A percentile compares a stretch with the other conserved stretches of the same genome.
These are phyloP conservation scores for Carallia brachiata DNA, from an alignment of 345 rosid genomes.

Conservation along the genomic window DNA sequence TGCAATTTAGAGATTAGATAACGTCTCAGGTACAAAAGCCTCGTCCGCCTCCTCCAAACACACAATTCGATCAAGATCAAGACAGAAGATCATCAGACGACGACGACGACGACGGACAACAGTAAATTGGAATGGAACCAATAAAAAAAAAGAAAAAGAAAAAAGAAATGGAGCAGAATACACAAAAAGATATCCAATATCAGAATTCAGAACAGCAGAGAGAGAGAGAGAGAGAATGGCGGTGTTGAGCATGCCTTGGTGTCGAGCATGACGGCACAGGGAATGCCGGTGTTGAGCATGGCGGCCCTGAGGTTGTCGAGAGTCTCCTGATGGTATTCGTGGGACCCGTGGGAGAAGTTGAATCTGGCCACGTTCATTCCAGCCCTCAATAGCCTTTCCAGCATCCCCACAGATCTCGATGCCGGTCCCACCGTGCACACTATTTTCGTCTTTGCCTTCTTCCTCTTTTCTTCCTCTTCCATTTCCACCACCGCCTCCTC, in stretches of 20 bases:
- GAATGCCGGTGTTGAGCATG: conserved; percentile 84
- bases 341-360: conserved; percentile 97
- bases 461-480: conserved; percentile 9
- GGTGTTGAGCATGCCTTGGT: conserved; percentile 52
- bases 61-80: too few relatives aligned
- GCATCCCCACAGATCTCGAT: conserved; percentile 72
- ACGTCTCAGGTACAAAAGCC: too few relatives aligned
- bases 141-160: background rate
- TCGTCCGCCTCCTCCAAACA: too few relatives aligned
- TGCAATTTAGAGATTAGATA: too few relatives aligned
- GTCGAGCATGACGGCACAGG: conserved; percentile 96
- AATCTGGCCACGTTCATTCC: conserved; percentile 57
- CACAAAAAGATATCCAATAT: too few relatives aligned
- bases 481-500: background rate
- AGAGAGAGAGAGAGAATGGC: background rate
- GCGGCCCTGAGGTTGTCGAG: conserved; percentile 79
- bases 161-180: background rate
- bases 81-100: too few relatives aligned
- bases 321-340: conserved; percentile 86
- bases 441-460: conserved; percentile 84
- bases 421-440: conserved; percentile 90
- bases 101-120: too few relatives aligned
- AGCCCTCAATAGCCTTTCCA: conserved; percentile 75
- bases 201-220: background rate
- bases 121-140: background rate